phyloP scores from a whole-genome alignment of 1,284 basidiomycete genomes.

The Phlebopus sp. region DNA sequence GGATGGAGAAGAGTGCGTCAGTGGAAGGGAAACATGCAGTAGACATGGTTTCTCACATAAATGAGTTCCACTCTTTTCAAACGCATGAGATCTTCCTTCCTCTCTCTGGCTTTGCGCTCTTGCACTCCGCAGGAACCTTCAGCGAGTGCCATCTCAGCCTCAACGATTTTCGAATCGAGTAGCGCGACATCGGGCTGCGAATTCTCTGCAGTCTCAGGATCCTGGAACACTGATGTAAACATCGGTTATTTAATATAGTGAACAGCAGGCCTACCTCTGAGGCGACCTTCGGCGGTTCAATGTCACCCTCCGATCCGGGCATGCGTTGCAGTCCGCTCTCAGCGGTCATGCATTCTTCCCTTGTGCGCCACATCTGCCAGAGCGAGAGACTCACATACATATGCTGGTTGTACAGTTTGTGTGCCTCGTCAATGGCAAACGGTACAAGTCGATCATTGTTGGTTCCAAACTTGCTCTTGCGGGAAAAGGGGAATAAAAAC shows the following conservation, averaged over 20 bases:
- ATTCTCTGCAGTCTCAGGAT: slow-evolving; percentile 54
- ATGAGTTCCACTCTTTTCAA: slow-evolving; percentile 87
- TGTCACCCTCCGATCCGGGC: slow-evolving; percentile 59
- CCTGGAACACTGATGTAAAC: slow-evolving; percentile 34
- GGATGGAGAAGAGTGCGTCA: slow-evolving; percentile 9
- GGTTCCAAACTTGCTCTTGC: slow-evolving; percentile 34
- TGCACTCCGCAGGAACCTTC: slow-evolving; percentile 53
- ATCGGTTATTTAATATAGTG: slow-evolving; percentile 5
- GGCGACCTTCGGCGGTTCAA: slow-evolving; percentile 43
- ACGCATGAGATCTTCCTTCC: slow-evolving; percentile 76
- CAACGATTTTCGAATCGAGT: slow-evolving; percentile 68
- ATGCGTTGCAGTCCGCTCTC: slow-evolving; percentile 89
- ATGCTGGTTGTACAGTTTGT: slow-evolving; percentile 85
- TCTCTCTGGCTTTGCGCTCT: slow-evolving; percentile 63
- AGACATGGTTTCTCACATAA: slow-evolving; percentile 61
- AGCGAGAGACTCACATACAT: slow-evolving; percentile 89
- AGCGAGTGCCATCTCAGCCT: slow-evolving; percentile 58
- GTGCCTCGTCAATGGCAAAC: slow-evolving; percentile 94
- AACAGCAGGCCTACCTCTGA: slow-evolving; percentile 35
- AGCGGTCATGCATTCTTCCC: slow-evolving; percentile 92
- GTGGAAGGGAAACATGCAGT: neutral
- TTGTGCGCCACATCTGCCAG: slow-evolving; percentile 92
- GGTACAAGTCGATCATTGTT: slow-evolving; percentile 74
- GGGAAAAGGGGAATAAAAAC: slow-evolving; percentile 94
- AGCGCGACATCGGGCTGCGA: slow-evolving; percentile 65